Percentiles rank a stretch among this genome's conserved stretches.
Conservation (phyloP, 2,329 filamentous ascomycete genomes). For the Microcyclosporella mali region DNA sequence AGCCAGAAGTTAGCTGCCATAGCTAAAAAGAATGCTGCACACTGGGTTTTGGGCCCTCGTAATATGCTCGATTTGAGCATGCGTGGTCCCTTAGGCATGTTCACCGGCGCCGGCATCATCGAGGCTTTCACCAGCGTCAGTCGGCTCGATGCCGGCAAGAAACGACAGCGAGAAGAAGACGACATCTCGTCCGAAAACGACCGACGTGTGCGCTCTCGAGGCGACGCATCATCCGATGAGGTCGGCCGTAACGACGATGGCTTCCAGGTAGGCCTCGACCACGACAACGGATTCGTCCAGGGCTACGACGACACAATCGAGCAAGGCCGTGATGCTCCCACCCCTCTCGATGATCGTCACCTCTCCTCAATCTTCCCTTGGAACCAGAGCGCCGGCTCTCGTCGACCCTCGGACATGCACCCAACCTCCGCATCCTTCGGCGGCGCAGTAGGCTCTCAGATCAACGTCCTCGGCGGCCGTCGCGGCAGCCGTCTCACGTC, state of each 20-base stretch:
- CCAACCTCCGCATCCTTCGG: constrained; percentile 28
- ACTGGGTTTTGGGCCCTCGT: constrained; percentile 54
- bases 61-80: constrained; percentile 37
- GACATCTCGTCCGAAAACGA: constrained; percentile 21
- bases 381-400: constrained; percentile 46
- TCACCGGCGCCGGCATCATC: constrained; percentile 52
- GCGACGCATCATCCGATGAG: constrained; percentile 30
- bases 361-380: constrained; percentile 61
- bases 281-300: constrained; percentile 11
- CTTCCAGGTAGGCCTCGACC: constrained; percentile 10
- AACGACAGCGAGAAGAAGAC: constrained; percentile 24
- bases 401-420: constrained; percentile 35
- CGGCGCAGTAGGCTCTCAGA: constrained; percentile 10
- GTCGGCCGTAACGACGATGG: constrained; percentile 25
- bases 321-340: constrained; percentile 61
- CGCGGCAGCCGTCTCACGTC: constrained; percentile 51
- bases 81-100: constrained; percentile 52
- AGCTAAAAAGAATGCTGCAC: constrained; percentile 58
- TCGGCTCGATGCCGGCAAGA: constrained; percentile 17
- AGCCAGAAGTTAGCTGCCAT: constrained; percentile 35
- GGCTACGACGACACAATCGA: constrained; percentile 50
- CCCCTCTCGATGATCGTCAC: constrained; percentile 56
- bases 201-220: constrained; percentile 28
- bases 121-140: constrained; percentile 40
- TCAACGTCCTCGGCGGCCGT: constrained; percentile 33